phyloP scores from a whole-genome alignment of 768 basidiomycete species.

The Punctularia strigosozonata region DNA sequence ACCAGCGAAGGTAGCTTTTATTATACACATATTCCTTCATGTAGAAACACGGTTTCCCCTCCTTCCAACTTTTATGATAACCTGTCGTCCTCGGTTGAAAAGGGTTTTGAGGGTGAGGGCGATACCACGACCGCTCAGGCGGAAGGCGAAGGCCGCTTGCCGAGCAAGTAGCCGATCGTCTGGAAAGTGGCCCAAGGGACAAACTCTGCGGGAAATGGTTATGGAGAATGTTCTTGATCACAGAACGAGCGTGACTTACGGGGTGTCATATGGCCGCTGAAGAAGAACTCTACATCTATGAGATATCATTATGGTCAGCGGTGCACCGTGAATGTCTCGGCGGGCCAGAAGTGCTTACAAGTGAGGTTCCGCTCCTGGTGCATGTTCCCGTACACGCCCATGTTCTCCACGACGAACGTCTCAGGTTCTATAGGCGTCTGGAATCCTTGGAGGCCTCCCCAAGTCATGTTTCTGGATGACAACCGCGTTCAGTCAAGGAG shows the following conservation, averaged over 20 bases:
- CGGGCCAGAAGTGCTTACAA: constrained; percentile 11
- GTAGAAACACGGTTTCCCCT: too few relatives aligned
- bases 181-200: constrained; percentile 15
- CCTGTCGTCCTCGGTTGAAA: too few relatives aligned
- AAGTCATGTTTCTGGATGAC: constrained; percentile 21
- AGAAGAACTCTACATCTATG: constrained; percentile 44
- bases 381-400: constrained; percentile 20
- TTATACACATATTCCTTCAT: too few relatives aligned
- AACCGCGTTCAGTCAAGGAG: not conserved
- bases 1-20: too few relatives aligned
- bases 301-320: not conserved
- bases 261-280: constrained; percentile 49
- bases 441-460: constrained; percentile 23
- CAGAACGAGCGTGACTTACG: constrained; percentile 20
- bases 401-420: constrained; percentile 18
- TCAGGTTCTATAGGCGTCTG: constrained; percentile 21
- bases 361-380: constrained; percentile 22
- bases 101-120: too few relatives aligned
- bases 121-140: too few relatives aligned
- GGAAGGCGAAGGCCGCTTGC: constrained; percentile 2
- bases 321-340: not conserved
- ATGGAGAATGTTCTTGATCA: not conserved
- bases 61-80: too few relatives aligned
- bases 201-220: constrained; percentile 8
- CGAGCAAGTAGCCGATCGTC: constrained; percentile 7